Percentiles rank a stretch among this genome's conserved stretches.
These are phyloP conservation scores for Aspergillus sp. DNA, from an alignment of 2,329 filamentous ascomycete species.

Conservation along the genomic window DNA sequence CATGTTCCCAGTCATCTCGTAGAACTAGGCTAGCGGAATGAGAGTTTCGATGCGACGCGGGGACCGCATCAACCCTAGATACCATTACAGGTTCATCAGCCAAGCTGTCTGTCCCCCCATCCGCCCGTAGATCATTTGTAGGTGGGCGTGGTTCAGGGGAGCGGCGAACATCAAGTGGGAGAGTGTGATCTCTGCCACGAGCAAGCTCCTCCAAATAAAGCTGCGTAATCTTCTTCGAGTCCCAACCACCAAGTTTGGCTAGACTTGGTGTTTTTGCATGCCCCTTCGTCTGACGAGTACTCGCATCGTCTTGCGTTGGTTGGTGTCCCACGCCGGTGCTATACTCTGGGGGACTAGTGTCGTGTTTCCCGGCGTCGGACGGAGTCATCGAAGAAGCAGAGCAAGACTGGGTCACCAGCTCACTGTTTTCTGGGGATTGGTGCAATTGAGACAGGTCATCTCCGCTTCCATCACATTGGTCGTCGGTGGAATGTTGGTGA, in stretches of 20 bases:
- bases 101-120: conserved; percentile 27
- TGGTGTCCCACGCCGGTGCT: conserved; percentile 38
- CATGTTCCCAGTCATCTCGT: conserved; percentile 50
- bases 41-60: conserved; percentile 22
- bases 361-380: conserved; percentile 38
- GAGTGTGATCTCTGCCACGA: conserved; percentile 29
- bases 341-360: conserved; percentile 12
- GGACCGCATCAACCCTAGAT: conserved; percentile 31
- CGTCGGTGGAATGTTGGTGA: conserved; percentile 36
- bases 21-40: conserved; percentile 46
- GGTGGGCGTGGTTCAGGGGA: conserved; percentile 24
- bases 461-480: conserved; percentile 36
- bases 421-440: conserved; percentile 25
- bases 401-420: conserved; percentile 34
- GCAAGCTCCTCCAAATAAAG: conserved; percentile 55
- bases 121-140: conserved; percentile 12
- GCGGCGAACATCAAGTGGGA: conserved; percentile 19
- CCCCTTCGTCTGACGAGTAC: conserved; percentile 44
- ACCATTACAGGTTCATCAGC: conserved; percentile 39
- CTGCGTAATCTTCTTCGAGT: conserved; percentile 55
- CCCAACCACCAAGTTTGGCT: conserved; percentile 55
- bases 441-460: conserved; percentile 35
- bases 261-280: conserved; percentile 53
- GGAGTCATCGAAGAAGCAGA: conserved; percentile 34
- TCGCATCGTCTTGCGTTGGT: conserved; percentile 36